Base-by-base conservation (phyloP, 345 rosid species). In the Salix udensis region DNA sequence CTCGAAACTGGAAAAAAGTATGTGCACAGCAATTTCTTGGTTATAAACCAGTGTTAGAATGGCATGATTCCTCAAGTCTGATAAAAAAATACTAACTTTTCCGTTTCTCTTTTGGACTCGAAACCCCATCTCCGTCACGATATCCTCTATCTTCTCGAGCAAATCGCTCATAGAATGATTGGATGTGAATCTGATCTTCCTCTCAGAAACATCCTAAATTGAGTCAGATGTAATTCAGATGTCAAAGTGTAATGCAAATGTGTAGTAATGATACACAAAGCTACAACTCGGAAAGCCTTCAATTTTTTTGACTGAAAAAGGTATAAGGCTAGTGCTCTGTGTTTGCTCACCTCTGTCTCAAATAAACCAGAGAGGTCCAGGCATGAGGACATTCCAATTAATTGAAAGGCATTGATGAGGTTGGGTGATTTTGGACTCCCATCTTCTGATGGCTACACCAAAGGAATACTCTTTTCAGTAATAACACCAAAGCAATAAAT, bases 371-470 rank as follows among this genome's bases (percentile, higher is more conserved):
- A 95, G 70, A 95, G 91, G 80, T 93, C 99, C 30, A 95, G 91
- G 81, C 87, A 89, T 30, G 98, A 95, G 53, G 98, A 93, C 99
- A 95, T 95, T 80, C 99, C 98, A 21, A 95, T 95, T 65, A 93
- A 83, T 82, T 95, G 96, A 83, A 95, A 95, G 76, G 98, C 99
- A 72, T 93, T 91, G 78, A 95, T 90, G 28, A 84, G 74, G 53
- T 81, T 83, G 36, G 92, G 92, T 4, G 89, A 90, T 77, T 82
- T 85, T 4, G 89, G 89, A 68, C 85, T 87, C 72, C 73, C 88
- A 26, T 78, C 85, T 76, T 85, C 90, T 23, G 77, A 79, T 78
- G 88, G 80, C 97, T 91, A 76, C 62, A 77, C 46, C 73, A 42
- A 61, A 71, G 68, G 50, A n/a, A 79, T 11, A 53, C 28, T 68